Evolutionary conservation across 352 stramenopile genomes (phyloP).

Genomic region (Phytophthora pisi): DNA sequence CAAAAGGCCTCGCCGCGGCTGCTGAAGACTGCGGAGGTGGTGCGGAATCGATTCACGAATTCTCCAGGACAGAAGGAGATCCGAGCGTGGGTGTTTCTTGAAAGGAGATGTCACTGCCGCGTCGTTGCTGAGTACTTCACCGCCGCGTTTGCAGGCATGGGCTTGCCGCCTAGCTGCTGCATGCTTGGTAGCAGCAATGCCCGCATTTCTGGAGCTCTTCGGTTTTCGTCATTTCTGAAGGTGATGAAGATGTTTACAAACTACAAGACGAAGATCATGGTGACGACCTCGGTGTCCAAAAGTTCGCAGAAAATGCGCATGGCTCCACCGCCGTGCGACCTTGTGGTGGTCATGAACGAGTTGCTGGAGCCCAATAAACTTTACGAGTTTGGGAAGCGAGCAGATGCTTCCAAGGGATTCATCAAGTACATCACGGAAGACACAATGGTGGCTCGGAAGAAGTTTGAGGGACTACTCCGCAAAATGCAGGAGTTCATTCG

Average conservation of each 20-base stretch:
- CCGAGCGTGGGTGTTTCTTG: constrained; percentile 72
- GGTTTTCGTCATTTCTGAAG: constrained; percentile 73
- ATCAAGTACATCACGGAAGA: constrained; percentile 78
- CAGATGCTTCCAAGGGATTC: constrained; percentile 41
- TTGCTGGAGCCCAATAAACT: constrained; percentile 77
- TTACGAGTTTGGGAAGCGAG: constrained; percentile 65
- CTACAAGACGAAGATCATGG: constrained; percentile 65
- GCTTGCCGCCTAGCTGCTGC: constrained; percentile 63
- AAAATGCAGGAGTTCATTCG: constrained; percentile 69
- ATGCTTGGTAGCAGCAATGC: constrained; percentile 80
- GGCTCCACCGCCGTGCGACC: constrained; percentile 57
- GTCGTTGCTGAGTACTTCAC: constrained; percentile 84
- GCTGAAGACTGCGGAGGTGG: constrained; percentile 56
- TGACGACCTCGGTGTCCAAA: constrained; percentile 79
- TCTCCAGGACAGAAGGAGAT: constrained; percentile 22
- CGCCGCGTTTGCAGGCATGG: constrained; percentile 43
- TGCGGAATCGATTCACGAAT: constrained; percentile 56
- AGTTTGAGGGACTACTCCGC: constrained; percentile 60
- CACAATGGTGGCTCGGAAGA: constrained; percentile 44
- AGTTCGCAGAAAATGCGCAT: constrained; percentile 51
- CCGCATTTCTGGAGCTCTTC: constrained; percentile 57
- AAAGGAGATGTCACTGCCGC: constrained; percentile 69
- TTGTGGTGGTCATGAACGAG: constrained; percentile 83
- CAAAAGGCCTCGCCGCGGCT: constrained; percentile 58
- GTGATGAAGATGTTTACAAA: constrained; percentile 70